A percentile compares a stretch with the other conserved stretches of the same genome.
Conservation (phyloP, 2,329 filamentous ascomycete species). For the Monosporascus sp. region DNA sequence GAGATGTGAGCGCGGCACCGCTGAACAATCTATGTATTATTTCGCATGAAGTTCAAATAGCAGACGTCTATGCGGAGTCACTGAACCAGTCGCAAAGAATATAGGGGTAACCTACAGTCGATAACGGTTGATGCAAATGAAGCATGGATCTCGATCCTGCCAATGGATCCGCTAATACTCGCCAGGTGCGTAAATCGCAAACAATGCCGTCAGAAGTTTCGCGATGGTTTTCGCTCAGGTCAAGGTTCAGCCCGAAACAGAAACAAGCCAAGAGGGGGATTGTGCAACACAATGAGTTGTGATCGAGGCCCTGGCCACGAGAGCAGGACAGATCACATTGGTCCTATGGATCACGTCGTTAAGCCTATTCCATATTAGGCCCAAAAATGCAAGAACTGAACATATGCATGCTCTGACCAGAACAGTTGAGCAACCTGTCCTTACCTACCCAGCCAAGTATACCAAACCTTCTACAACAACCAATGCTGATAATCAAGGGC, state of each 20-base stretch:
- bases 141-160: conserved; percentile 35
- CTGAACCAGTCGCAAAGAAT: conserved; percentile 36
- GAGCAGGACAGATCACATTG: no score
- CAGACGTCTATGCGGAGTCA: conserved; percentile 23
- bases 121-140: conserved; percentile 41
- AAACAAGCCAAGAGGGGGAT: conserved; percentile 5
- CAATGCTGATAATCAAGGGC: no score
- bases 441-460: no score
- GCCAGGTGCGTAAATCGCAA: conserved; percentile 22
- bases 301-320: not conserved
- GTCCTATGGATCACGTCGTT: no score
- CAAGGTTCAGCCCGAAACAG: conserved; percentile 35
- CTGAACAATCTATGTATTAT: conserved; percentile 27
- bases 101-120: conserved; percentile 42
- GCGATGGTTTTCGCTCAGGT: conserved; percentile 40
- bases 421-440: no score
- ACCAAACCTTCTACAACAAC: no score
- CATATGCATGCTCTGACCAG: no score
- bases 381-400: no score
- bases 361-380: no score
- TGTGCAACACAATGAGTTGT: conserved; percentile 19
- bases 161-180: conserved; percentile 33
- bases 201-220: conserved; percentile 35
- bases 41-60: conserved; percentile 27
- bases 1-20: conserved; percentile 29